These are phyloP conservation scores for Myxozyma vanderwaltii DNA, from an alignment of 805 yeast species.

Conservation along the genomic window DNA sequence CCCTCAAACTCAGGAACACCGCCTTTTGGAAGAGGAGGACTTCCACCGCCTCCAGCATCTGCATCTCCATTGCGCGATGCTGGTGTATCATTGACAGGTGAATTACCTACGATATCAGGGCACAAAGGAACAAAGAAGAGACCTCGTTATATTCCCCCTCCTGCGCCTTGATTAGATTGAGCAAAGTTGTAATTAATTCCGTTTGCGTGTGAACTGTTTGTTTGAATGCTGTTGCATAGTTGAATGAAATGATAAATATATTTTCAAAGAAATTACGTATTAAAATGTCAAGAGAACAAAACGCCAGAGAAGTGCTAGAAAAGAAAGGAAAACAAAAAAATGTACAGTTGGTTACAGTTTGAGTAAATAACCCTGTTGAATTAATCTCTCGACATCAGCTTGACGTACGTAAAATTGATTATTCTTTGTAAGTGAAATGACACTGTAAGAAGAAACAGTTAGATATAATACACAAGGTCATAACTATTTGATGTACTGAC, in stretches of 20 bases:
- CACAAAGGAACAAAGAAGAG: constrained; percentile 23
- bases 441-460: constrained; percentile 43
- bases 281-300: background rate
- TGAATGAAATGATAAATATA: background rate
- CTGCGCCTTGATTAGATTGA: constrained; percentile 23
- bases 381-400: constrained; percentile 88
- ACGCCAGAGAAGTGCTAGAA: background rate
- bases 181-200: too few species aligned
- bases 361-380: constrained; percentile 93
- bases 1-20: constrained; percentile 12
- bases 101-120: constrained; percentile 9
- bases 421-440: constrained; percentile 86
- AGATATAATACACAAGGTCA: background rate
- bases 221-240: background rate
- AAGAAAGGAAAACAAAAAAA: too few species aligned
- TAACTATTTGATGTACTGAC: constrained; percentile 27
- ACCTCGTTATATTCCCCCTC: constrained; percentile 31
- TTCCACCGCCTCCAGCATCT: constrained; percentile 19
- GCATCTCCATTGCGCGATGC: constrained; percentile 12
- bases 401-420: constrained; percentile 93
- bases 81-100: constrained; percentile 17
- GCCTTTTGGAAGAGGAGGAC: background rate
- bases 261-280: too few species aligned
- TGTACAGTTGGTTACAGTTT: background rate
- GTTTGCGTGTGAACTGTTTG: too few species aligned